Base-by-base conservation (phyloP, 164 flowering plant genomes). In the Sedum album region DNA sequence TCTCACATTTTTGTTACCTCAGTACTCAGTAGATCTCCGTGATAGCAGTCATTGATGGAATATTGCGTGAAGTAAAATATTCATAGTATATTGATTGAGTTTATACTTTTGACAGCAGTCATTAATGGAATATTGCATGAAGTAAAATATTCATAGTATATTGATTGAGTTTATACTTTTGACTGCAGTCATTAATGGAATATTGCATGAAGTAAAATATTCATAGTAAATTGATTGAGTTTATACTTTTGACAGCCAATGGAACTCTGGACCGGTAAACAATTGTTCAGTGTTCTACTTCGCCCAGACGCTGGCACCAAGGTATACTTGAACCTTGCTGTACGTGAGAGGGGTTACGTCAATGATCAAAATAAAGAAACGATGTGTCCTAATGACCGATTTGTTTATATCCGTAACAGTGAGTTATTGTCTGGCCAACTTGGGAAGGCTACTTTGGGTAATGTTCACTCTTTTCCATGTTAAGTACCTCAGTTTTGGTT, bases 241-340 rank as follows among this genome's bases (percentile, higher is more conserved):
- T 72, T 69, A 51, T 51, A 35, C 4, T 21, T 74, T 72, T 70
- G 74, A 79, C 91, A 95, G 99, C 97, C 99, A 70, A 69, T 92
- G 28, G 97, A 92, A 75, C 91, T 95, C 39, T 92, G 99, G 99
- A 90, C 93, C 41, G 97, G 99, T 28, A 95, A 95, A 73, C 97
- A 95, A 73, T 74, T 95, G 61, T 90, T 95, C 73, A 83, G 80
- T 75, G 84, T 95, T 63, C 79, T 95, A 33, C 57, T 92, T 49
- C 97, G 97, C 8, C 96, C 99, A 17, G 69, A 85, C 79, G 89
- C 97, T 68, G 72, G 60, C 44, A 77, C 85, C 82, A 90, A 80
- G 72, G 97, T 95, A 41, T 95, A 77, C 76, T 42, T 95, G 60
- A 95, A 86, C 83, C 86, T 92, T 38, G 83, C 85, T 64, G 83